A percentile compares a stretch with the other conserved stretches of the same genome.
These are phyloP conservation scores for Dispira simplex DNA, from an alignment of 192 early-diverging fungal genomes.

Conservation along the genomic window DNA sequence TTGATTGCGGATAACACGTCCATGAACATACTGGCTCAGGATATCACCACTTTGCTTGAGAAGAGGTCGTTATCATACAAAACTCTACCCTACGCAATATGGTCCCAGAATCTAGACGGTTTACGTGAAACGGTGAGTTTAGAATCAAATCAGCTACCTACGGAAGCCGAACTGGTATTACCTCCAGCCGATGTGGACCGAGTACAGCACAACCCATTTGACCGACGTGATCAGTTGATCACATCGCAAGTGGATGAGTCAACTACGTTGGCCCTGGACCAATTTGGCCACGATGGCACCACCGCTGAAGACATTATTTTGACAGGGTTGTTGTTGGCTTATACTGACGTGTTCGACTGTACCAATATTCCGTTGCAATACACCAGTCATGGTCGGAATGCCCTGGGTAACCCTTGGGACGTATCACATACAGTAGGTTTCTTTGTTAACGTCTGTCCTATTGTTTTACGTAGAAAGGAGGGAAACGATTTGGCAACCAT, in stretches of 20 bases:
- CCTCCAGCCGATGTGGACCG: no score
- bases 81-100: neutral
- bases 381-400: neutral
- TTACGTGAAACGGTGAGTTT: neutral
- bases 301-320: neutral
- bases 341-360: neutral
- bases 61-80: neutral
- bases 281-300: neutral
- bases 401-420: neutral
- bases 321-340: neutral
- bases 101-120: neutral
- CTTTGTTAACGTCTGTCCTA: neutral
- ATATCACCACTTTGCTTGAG: neutral
- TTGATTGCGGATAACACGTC: neutral
- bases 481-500: no score
- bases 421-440: neutral
- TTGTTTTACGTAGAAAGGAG: no score
- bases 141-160: neutral
- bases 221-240: neutral
- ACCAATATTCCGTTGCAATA: neutral
- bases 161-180: no score
- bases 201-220: neutral
- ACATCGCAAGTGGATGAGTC: neutral
- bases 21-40: neutral
- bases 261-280: neutral